Evolutionary conservation across 1,139 yeast genomes (phyloP), one percentile per base, ranked within the genome.

Genomic region (Wickerhamomyces sp.): DNA sequence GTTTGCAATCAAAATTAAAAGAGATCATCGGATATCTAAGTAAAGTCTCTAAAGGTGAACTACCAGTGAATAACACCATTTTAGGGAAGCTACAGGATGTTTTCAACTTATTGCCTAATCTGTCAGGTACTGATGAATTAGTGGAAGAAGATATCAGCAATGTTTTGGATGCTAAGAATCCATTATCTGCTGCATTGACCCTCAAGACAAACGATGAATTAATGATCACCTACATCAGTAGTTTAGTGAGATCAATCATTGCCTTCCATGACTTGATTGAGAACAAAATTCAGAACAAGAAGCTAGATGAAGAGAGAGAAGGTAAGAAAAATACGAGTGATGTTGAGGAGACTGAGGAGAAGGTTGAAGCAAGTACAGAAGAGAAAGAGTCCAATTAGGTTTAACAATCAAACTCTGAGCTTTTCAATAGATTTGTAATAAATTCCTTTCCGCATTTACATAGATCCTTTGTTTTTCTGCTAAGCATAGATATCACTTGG

Each of bases 251-350:
- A 53, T 86, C 97, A 14, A 91, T 91, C 51, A 85, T 91, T 57
- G 95, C 98, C 13, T 89, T 91, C 72, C 96, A 93, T 62, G 95
- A 93, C 59, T 73, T 93, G 59, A 91, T 93, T 57, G 98, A 91
- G 54, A 93, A 93, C 65, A 91, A 91, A 62, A 80, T 91, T 49
- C 87, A 86, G 51, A 88, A 88, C 59, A 78, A 78, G 53, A 74
- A 72, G 49, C 73, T 78, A 41, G 68, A 65, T 38, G 64, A 56
- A 27, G 30, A 28, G 14, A 28, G 24, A 21, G 30, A 27, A 51
- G 49, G 23, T 36, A 37, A 32, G 44, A 40, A 37, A 30, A 42
- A 34, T 36, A 49, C 53, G 26, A 45, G 45, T 23, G 33, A 46
- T 14, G 53, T 54, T 22, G 38, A 36, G 21, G 29, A 32, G 12